Evolutionary conservation across 164 flowering plant genomes (phyloP).

Genomic region (Buxus sempervirens): DNA sequence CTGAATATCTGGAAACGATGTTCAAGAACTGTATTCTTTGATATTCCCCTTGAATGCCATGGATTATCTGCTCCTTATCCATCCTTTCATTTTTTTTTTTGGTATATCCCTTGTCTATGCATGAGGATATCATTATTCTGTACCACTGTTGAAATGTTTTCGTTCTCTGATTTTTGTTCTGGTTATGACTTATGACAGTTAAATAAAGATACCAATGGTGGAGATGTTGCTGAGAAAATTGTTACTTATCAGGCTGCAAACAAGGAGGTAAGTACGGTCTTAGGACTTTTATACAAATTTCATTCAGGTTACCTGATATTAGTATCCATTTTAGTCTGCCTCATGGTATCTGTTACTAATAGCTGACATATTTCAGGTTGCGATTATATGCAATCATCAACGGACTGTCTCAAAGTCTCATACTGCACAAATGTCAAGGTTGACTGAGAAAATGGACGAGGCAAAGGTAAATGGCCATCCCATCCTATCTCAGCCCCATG

Average conservation of each 20-base stretch:
- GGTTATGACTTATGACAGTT: slow-evolving; percentile 52
- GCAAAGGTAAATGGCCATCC: slow-evolving; percentile 51
- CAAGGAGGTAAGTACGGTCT: slow-evolving; percentile 61
- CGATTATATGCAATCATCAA: slow-evolving; percentile 98
- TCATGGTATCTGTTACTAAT: slow-evolving; percentile 2
- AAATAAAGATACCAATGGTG: slow-evolving; percentile 53
- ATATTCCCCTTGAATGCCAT: too few species aligned
- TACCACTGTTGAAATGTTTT: background rate
- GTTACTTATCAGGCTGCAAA: slow-evolving; percentile 77
- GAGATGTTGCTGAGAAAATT: slow-evolving; percentile 64
- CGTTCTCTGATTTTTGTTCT: background rate
- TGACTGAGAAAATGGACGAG: slow-evolving; percentile 71
- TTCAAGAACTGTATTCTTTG: too few species aligned
- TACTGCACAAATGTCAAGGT: slow-evolving; percentile 60
- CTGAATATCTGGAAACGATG: too few species aligned
- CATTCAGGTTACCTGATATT: background rate
- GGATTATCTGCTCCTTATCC: too few species aligned
- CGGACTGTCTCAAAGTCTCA: slow-evolving; percentile 87
- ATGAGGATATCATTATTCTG: background rate
- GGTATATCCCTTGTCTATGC: background rate
- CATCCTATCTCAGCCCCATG: background rate
- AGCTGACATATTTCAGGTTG: slow-evolving; percentile 57
- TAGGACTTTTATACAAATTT: background rate
- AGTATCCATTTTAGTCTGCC: background rate
- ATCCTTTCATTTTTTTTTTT: too few species aligned